Conservation (phyloP, 1,284 basidiomycete genomes). For the Cerrena zonata region DNA sequence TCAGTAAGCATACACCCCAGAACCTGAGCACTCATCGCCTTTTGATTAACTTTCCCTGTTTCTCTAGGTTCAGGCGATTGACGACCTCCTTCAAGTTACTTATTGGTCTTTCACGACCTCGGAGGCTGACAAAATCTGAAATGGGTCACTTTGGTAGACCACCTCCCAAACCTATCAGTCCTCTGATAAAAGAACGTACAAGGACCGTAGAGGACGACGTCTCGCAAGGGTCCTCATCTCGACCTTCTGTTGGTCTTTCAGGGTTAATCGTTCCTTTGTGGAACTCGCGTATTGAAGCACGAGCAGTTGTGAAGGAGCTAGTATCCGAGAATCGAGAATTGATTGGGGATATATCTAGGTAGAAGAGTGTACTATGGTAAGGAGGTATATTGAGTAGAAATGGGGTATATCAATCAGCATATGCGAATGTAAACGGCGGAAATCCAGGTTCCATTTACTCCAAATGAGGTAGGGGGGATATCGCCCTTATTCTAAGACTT, state of each 20-base stretch:
- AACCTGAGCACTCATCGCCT: too few species aligned
- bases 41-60: too few species aligned
- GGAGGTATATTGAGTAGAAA: too few species aligned
- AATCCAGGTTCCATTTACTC: too few species aligned
- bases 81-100: constrained; percentile 7
- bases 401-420: too few species aligned
- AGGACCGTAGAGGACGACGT: too few species aligned
- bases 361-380: too few species aligned
- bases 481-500: too few species aligned
- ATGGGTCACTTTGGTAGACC: constrained; percentile 18
- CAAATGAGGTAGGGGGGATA: too few species aligned
- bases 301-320: background rate
- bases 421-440: too few species aligned
- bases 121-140: constrained; percentile 10
- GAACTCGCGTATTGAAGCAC: background rate
- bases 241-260: background rate
- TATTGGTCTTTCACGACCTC: constrained; percentile 7
- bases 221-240: background rate
- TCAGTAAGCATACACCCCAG: too few species aligned
- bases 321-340: background rate
- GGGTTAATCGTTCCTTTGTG: background rate
- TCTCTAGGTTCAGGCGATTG: constrained; percentile 8
- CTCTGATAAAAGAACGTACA: background rate
- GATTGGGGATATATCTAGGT: too few species aligned
- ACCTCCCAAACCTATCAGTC: constrained; percentile 14